Conservation (phyloP, 2,329 filamentous ascomycete species). For the Sordariomycetes sp. region DNA sequence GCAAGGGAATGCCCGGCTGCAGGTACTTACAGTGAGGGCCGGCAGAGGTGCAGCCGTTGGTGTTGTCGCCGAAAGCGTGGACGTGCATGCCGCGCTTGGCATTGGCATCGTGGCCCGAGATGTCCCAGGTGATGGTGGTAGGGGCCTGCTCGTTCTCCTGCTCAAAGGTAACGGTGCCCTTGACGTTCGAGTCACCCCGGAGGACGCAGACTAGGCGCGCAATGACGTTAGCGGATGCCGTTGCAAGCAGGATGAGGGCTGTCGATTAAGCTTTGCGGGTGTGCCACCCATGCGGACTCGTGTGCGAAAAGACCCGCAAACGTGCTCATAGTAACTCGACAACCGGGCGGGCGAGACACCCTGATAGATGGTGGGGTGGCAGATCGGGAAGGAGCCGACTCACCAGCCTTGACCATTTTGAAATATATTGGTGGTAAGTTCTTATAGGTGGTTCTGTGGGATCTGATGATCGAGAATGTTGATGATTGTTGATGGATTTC, state of each 20-base stretch:
- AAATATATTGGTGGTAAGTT: slow-evolving; percentile 2
- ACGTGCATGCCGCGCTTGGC: slow-evolving; percentile 97
- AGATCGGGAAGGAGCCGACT: slow-evolving; percentile 2
- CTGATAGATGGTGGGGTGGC: slow-evolving; percentile 4
- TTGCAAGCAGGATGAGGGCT: not conserved
- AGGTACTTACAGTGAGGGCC: slow-evolving; percentile 79
- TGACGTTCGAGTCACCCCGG: slow-evolving; percentile 94
- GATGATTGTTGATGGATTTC: slow-evolving; percentile 3
- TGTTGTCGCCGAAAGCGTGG: slow-evolving; percentile 99
- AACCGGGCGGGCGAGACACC: not conserved
- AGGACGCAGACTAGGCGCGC: slow-evolving; percentile 70
- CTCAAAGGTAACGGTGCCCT: slow-evolving; percentile 89
- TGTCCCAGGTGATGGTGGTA: slow-evolving; percentile 85
- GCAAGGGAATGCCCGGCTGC: not conserved
- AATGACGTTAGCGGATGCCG: not conserved
- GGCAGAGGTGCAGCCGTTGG: slow-evolving; percentile 97
- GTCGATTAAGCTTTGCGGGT: slow-evolving; percentile 1
- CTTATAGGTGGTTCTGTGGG: not conserved
- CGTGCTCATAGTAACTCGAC: slow-evolving; percentile 1
- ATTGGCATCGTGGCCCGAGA: slow-evolving; percentile 84
- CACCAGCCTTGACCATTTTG: slow-evolving; percentile 12
- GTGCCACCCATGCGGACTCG: not conserved
- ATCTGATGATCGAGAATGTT: not conserved
- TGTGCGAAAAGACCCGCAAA: slow-evolving; percentile 1
- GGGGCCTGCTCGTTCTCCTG: slow-evolving; percentile 70